Base-by-base conservation (phyloP, 805 yeast genomes). In the Candida ovalis region DNA sequence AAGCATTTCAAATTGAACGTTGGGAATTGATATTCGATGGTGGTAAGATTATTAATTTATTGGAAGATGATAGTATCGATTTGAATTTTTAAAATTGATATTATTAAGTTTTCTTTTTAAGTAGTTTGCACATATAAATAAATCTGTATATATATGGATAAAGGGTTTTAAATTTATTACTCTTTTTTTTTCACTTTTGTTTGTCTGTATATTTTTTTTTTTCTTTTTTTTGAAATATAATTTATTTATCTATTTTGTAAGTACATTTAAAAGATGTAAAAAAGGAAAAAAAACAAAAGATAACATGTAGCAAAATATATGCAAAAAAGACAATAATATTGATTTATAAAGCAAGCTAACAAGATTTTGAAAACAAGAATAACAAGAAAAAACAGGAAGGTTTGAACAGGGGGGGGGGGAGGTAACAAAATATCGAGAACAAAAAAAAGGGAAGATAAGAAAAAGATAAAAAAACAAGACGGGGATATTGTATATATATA, bases 11-110 rank as follows among this genome's bases (percentile, higher is more conserved):
- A 21, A 82, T 86, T 45, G 71, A 73, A 18, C 80, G 78, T 52
- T 86, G 94, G 92, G 73, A 76, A 37, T 65, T 86, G 44, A 67
- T 73, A 9, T 75, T 77, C 13, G 76, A 72, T 38, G 80, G 74
- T 50, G 67, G 67, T 8, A 54, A 58, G 13, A 58, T 50, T 9
- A 57, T 75, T 47, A 78, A 81, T 52, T 67, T 84, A 21, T 58
- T 81, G 48, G 69, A 69, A 6, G 89, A 83, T 58, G 71, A 64
- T 2, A 61, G 67, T 42, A 63, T 67, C 51, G 61, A 55, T 36
- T 54, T 66, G 43, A 54, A 51, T 27, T 50, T 63, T 23, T 52
- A 27, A 40, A n/a, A n/a, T n/a, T n/a, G n/a, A n/a, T n/a, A n/a
- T n/a, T n/a, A n/a, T n/a, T n/a, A n/a, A n/a, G n/a, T n/a, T n/a